Base-by-base conservation (phyloP, 73 alveolate genomes). In the Paraurostyla sp. region DNA sequence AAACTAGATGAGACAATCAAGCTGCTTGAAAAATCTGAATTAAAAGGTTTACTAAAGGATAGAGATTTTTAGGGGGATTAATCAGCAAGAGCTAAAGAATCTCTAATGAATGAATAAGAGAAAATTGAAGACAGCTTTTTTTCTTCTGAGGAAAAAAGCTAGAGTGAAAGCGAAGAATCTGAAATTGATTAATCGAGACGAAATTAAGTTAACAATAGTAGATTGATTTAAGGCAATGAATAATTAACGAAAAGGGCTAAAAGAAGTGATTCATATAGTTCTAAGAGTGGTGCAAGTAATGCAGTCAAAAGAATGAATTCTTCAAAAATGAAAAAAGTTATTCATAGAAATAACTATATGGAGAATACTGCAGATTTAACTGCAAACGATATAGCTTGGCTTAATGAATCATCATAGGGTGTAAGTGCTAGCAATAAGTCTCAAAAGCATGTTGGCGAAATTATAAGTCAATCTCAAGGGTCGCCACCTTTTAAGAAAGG, bases 121-220 rank as follows among this genome's bases (percentile, higher is more conserved):
- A 65, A 65, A 65, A 65, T 65, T 15, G 33, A 65, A 30, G 82
- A 65, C 23, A 65, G 82, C 82, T 65, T 65, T 35, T 65, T 65
- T 58, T 65, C 82, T 1, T 65, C 82, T 38, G 82, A 65, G 25
- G 41, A 30, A 38, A 16, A 40, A 3, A 65, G 58, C 11, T 30
- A 38, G 25, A 65, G 46, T 65, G n/a, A 40, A 3, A 65, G 58
- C 11, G 58, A 38, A 1, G 9, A 65, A 6, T 16, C 41, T 38
- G 82, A 65, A 7, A 36, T 15, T 1, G 46, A 65, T 15, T 56
- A 65, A 3, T 18, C 35, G 9, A 65, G n/a, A 18, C 25, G 41
- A 18, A 65, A 38, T 1, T 20, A 38, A 16, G 22, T 9, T 13
- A 65, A 59, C 32, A 59, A 59, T 59, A 59, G n/a, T 25, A 59